Evolutionary conservation across 768 basidiomycete genomes (phyloP).

Genomic region (Rhodosporidiobolus sp.): DNA sequence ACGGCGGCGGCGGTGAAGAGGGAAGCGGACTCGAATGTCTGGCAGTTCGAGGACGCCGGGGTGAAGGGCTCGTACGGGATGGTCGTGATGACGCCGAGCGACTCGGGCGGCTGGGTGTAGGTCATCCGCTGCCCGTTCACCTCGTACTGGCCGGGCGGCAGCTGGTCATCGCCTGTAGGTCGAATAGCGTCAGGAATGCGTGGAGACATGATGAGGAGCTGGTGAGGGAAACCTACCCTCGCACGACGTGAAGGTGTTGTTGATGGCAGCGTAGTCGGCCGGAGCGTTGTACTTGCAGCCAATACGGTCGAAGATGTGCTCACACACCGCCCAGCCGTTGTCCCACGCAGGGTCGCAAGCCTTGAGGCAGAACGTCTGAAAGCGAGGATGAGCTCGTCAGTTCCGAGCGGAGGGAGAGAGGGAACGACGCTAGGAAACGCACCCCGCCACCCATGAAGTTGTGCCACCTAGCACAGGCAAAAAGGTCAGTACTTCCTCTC

Average conservation of each 20-base stretch:
- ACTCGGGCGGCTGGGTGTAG: slow-evolving; percentile 43
- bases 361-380: slow-evolving; percentile 63
- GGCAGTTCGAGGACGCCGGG: slow-evolving; percentile 46
- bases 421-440: background rate
- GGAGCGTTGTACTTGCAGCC: slow-evolving; percentile 74
- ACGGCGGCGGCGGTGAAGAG: slow-evolving; percentile 36
- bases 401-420: background rate
- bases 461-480: slow-evolving; percentile 35
- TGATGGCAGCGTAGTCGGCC: slow-evolving; percentile 55
- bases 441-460: slow-evolving; percentile 67
- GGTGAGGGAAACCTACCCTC: slow-evolving; percentile 45
- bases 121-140: slow-evolving; percentile 10
- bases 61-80: slow-evolving; percentile 45
- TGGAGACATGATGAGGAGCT: too few relatives aligned
- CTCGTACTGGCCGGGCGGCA: slow-evolving; percentile 48
- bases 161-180: slow-evolving; percentile 57
- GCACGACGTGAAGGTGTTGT: slow-evolving; percentile 65
- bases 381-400: slow-evolving; percentile 4
- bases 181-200: too few relatives aligned
- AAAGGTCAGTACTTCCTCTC: background rate
- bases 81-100: slow-evolving; percentile 37
- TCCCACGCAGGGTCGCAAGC: slow-evolving; percentile 61
- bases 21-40: slow-evolving; percentile 35
- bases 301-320: slow-evolving; percentile 63
- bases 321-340: slow-evolving; percentile 46